Evolutionary conservation across 257 asterid genomes (phyloP).

Genomic region (Cinchona pubescens): DNA sequence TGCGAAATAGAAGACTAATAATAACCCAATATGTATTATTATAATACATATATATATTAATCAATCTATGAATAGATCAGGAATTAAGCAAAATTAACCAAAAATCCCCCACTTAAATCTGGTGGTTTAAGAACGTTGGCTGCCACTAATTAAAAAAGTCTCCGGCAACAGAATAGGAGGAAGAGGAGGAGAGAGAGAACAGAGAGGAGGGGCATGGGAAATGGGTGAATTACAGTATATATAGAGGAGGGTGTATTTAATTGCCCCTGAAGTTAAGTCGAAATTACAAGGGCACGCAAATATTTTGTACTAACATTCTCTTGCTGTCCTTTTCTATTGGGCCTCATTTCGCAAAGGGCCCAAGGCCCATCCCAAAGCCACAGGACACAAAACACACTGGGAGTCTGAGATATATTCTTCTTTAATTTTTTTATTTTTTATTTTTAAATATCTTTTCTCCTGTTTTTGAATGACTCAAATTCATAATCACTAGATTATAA

Average conservation of each 20-base stretch:
- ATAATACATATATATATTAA: neutral
- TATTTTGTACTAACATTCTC: too few relatives aligned
- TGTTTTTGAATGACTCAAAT: too few relatives aligned
- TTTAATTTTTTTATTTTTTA: too few relatives aligned
- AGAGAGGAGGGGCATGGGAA: neutral
- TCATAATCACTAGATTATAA: too few relatives aligned
- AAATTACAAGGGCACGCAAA: constrained; percentile 17
- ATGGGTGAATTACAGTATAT: neutral
- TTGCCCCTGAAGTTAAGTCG: constrained; percentile 17
- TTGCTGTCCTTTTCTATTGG: too few relatives aligned
- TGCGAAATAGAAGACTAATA: neutral
- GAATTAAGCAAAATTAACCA: neutral
- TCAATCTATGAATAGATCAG: constrained; percentile 13
- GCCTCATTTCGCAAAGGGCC: too few relatives aligned
- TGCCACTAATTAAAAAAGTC: neutral
- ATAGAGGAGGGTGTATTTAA: constrained; percentile 8
- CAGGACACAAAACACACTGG: too few relatives aligned
- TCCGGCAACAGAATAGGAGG: neutral
- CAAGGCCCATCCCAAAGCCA: too few relatives aligned
- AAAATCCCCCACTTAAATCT: neutral
- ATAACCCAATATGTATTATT: neutral
- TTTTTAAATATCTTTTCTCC: too few relatives aligned
- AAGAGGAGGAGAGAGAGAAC: neutral
- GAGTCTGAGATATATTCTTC: too few relatives aligned
- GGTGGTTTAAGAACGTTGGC: neutral